Base-by-base conservation (phyloP, 768 basidiomycete species). In the Podaxis sp. region DNA sequence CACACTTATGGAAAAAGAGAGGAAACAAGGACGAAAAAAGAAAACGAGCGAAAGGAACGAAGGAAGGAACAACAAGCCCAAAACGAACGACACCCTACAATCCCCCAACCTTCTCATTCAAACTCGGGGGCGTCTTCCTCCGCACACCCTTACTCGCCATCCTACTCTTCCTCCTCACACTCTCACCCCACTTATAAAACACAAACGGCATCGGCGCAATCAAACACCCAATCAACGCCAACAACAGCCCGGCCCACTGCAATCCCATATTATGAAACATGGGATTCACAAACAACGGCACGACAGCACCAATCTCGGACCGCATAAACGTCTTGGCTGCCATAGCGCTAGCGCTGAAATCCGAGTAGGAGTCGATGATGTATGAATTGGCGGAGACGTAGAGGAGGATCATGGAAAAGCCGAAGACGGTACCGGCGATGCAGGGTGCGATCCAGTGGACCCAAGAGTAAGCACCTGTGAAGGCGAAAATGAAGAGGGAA, bases 351-450 rank as follows among this genome's bases (percentile, higher is more conserved):
- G 82, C 81, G 11, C 80, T 80, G 66, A 73, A 80, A 52, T 67
- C 66, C 65, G 71, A 73, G 71, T 77, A 79, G 17, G 74, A 75
- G 69, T 80, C 80, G 64, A 80, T 73, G 71, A 80, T 79, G 70
- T 80, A 80, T 1, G 77, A 79, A 67, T 80, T 77, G 17, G 77
- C 77, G 46, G 77, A 74, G 66, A 80, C 72, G 71, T 80, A 81
- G 64, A 80, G 63, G 57, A 79, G 67, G 66, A 78, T 76, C 75
- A 80, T 76, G 48, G 76, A 74, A 55, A 78, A 73, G 12, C 80
- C 79, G 60, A 80, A 78, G 42, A 79, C 59, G 42, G 69, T 69
- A 19, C 78, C 77, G 7, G 77, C 69, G 42, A 79, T 71, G 52
- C 75, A 77, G 15, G 75, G 74, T 9, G 71, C 76, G 5, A 79